A percentile compares a stretch with the other conserved stretches of the same genome.
Conservation (phyloP, 2,329 filamentous ascomycete genomes). For the Scedosporium aurantiacum region DNA sequence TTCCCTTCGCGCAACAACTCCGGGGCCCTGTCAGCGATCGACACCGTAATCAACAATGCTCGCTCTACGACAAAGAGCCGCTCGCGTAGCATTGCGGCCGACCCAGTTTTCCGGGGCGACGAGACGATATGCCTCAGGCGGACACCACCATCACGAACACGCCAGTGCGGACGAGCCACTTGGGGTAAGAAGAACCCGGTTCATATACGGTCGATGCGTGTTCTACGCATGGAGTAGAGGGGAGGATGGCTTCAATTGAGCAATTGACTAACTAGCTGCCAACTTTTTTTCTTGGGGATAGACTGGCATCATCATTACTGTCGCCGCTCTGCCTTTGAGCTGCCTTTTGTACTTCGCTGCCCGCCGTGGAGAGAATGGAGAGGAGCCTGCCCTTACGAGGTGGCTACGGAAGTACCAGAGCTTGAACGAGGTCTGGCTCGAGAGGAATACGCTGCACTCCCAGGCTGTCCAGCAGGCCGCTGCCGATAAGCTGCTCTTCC, state of each 20-base stretch:
- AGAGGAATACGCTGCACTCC: slow-evolving; percentile 41
- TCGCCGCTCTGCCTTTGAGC: slow-evolving; percentile 32
- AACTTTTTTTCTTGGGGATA: slow-evolving; percentile 15
- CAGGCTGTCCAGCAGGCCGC: slow-evolving; percentile 43
- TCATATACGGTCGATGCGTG: not conserved
- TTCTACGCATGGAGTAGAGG: not conserved
- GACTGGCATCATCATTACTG: slow-evolving; percentile 36
- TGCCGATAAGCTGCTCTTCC: slow-evolving; percentile 44
- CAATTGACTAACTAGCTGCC: slow-evolving; percentile 5
- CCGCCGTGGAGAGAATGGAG: slow-evolving; percentile 36
- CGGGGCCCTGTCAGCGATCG: not conserved
- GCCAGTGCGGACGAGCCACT: slow-evolving; percentile 41
- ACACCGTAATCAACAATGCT: slow-evolving; percentile 21
- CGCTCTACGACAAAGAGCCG: slow-evolving; percentile 34
- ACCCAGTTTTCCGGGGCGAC: slow-evolving; percentile 26
- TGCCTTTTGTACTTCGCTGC: slow-evolving; percentile 37
- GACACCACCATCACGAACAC: slow-evolving; percentile 30
- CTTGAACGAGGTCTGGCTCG: slow-evolving; percentile 37
- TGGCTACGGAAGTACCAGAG: slow-evolving; percentile 36
- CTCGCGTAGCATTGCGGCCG: slow-evolving; percentile 17
- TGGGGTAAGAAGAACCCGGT: slow-evolving; percentile 35
- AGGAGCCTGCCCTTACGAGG: slow-evolving; percentile 33
- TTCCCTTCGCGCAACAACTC: not conserved
- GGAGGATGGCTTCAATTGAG: not conserved
- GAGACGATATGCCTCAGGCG: slow-evolving; percentile 42